A percentile compares a stretch with the other conserved stretches of the same genome.
These are phyloP conservation scores for Penicillium sp. DNA, from an alignment of 2,329 filamentous ascomycete species.

Conservation along the genomic window DNA sequence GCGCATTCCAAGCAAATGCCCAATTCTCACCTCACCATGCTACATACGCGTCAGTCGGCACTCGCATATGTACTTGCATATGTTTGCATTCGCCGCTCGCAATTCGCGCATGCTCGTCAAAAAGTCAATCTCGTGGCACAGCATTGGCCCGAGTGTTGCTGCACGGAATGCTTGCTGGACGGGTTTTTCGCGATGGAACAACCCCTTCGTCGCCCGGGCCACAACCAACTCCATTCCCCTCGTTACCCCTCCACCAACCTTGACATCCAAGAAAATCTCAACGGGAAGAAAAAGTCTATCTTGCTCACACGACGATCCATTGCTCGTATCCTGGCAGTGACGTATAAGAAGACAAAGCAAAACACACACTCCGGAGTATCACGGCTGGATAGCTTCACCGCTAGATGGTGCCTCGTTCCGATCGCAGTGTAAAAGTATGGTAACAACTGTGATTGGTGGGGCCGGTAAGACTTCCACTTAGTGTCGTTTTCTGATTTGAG, in stretches of 20 bases:
- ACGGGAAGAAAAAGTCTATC: conserved; percentile 1
- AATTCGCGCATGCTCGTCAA: neutral
- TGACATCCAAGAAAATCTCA: neutral
- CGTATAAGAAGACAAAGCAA: neutral
- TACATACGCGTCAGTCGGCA: neutral
- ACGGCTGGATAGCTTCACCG: conserved; percentile 25
- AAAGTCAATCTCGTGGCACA: conserved; percentile 7
- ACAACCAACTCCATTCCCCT: neutral
- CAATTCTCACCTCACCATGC: conserved; percentile 2
- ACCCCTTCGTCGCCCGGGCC: neutral
- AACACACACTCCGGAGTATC: conserved; percentile 9
- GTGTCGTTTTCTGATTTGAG: conserved; percentile 2
- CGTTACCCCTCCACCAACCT: neutral
- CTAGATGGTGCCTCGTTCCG: conserved; percentile 22
- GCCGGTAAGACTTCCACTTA: conserved; percentile 12
- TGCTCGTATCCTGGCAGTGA: neutral
- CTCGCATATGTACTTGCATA: neutral
- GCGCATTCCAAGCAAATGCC: neutral
- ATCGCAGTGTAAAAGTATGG: conserved; percentile 11
- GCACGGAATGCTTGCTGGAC: neutral
- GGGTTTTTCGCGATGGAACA: neutral
- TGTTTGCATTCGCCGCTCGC: neutral
- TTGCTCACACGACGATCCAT: neutral
- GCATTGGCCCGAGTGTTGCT: conserved; percentile 1
- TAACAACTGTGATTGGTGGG: conserved; percentile 21